Conservation (phyloP, 306 rosid species). For the Dryas alaskensis region DNA sequence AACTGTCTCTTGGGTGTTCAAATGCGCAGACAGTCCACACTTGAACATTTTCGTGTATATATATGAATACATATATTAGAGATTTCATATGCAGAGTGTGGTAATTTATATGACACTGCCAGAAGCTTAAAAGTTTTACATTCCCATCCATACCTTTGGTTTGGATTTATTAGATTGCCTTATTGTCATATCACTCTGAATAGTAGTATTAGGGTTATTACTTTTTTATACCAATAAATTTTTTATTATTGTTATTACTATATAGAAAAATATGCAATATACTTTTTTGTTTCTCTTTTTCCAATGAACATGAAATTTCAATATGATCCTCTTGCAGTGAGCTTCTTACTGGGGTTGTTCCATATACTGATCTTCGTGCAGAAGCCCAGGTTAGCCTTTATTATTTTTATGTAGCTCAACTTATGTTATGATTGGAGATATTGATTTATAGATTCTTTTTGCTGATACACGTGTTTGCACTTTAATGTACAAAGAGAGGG, state of each 20-base stretch:
- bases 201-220: background rate
- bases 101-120: too few species aligned
- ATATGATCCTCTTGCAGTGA: slow-evolving; percentile 58
- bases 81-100: too few species aligned
- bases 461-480: too few species aligned
- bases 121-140: too few species aligned
- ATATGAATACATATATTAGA: too few species aligned
- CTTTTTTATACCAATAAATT: background rate
- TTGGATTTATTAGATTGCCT: background rate
- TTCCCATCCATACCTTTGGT: too few species aligned
- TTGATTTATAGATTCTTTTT: background rate
- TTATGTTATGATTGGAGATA: background rate
- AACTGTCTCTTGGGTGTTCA: too few species aligned
- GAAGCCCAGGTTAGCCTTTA: slow-evolving; percentile 75
- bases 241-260: background rate
- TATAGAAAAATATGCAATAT: background rate
- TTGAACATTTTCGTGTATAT: too few species aligned
- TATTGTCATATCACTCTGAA: background rate
- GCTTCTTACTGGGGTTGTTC: slow-evolving; percentile 93
- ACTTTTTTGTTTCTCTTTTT: slow-evolving; percentile 2
- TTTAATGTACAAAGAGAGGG: too few species aligned
- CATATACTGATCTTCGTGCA: slow-evolving; percentile 92
- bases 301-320: background rate
- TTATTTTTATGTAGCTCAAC: background rate
- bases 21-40: too few species aligned